Evolutionary conservation across 495 filamentous ascomycete genomes (phyloP), one percentile per base, ranked within the genome.

Genomic region (Xylaria bambusicola): DNA sequence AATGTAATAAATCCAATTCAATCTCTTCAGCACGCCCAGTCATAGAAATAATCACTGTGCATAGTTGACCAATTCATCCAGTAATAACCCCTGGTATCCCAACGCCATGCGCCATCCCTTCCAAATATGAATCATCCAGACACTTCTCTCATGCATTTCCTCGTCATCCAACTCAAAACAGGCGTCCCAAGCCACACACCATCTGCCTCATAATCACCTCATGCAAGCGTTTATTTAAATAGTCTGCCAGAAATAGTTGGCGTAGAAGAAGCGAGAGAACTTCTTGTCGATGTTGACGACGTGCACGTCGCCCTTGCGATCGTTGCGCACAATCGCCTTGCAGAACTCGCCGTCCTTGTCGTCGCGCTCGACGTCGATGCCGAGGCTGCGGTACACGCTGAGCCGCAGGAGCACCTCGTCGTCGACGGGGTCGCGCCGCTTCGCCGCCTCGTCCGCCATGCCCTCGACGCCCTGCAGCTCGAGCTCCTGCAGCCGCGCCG

Each of bases 211-310:
- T 44, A 18, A 53, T n/a, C 21, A n/a, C 17, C 24, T 33, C 27
- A 8, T 10, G 17, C 2, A 3, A 9, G n/a, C n/a, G n/a, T n/a
- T n/a, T 5, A 9, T 21, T 74, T 80, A 92, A 72, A 96, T 81
- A n/a, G 82, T 90, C 66, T 88, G 83, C 94, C 94, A 98, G 66
- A 98, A 93, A 66, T 96, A 96, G 65, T 96, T 94, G 23, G 92
- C 88, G 69, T 98, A 97, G 71, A 95, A 98, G 74, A 88, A 92
- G 55, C 85, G 82, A 55, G 90, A 92, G 67, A 97, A 92, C 73
- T 93, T 96, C 48, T 88, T 83, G 67, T 97, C 93, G 61, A 98
- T 86, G 66, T 97, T 96, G 48, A 98, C 87, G 27, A 98, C 90
- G 71, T 96, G 90, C 53, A 97, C 90, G 72, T 97, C 94, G 27